Conservation (phyloP, 352 stramenopile species). For the Phytophthora constricta region DNA sequence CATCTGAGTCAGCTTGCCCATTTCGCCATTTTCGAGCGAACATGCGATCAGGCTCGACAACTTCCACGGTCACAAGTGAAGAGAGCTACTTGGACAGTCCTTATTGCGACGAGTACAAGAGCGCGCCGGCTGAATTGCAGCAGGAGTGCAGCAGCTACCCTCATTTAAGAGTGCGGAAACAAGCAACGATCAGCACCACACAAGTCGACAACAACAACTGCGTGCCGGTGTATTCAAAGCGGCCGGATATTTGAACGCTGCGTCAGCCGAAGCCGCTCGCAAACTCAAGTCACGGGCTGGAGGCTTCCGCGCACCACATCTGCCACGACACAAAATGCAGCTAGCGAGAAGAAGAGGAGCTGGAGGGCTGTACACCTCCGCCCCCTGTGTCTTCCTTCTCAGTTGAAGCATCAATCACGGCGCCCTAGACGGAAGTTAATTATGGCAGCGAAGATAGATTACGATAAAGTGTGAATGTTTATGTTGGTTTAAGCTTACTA, state of each 20-base stretch:
- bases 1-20: too few species aligned
- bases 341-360: conserved; percentile 55
- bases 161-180: conserved; percentile 17
- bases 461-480: conserved; percentile 42
- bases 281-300: conserved; percentile 51
- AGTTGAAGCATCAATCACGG: conserved; percentile 9
- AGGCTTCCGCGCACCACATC: conserved; percentile 24
- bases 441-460: too few species aligned
- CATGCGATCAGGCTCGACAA: conserved; percentile 57
- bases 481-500: too few species aligned
- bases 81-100: conserved; percentile 50
- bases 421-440: conserved; percentile 14
- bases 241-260: conserved; percentile 52
- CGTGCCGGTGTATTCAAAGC: conserved; percentile 53
- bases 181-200: conserved; percentile 12
- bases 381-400: too few species aligned
- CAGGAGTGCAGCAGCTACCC: conserved; percentile 33
- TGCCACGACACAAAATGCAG: conserved; percentile 27
- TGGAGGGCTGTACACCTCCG: conserved; percentile 18
- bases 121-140: conserved; percentile 15
- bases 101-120: conserved; percentile 30
- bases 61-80: conserved; percentile 57
- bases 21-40: too few species aligned
- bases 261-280: conserved; percentile 57
- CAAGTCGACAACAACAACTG: conserved; percentile 44